These are phyloP conservation scores for Rhodotorula toruloides DNA, from an alignment of 768 basidiomycete species.

Conservation along the genomic window DNA sequence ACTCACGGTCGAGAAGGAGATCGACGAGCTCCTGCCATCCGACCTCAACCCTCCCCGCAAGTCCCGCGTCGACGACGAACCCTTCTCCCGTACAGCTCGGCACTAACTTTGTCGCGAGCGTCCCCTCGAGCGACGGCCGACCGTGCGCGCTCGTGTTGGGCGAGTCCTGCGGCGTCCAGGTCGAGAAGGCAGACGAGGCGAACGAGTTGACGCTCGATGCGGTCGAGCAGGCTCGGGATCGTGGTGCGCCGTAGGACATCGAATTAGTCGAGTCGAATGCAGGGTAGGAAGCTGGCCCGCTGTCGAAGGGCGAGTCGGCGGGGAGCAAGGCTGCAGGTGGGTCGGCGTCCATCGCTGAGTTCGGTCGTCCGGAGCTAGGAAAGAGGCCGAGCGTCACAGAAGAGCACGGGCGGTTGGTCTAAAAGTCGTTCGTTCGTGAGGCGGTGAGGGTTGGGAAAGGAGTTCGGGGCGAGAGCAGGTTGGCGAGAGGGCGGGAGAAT, in stretches of 20 bases:
- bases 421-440: too few species aligned
- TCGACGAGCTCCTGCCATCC: neutral
- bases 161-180: neutral
- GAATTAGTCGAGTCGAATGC: neutral
- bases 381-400: too few species aligned
- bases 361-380: too few species aligned
- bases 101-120: neutral
- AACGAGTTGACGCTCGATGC: constrained; percentile 22
- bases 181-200: constrained; percentile 4
- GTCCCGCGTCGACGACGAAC: neutral
- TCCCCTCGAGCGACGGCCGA: neutral
- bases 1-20: neutral
- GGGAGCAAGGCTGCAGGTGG: too few species aligned
- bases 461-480: too few species aligned
- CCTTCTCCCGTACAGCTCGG: neutral
- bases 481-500: too few species aligned
- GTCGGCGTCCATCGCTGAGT: too few species aligned
- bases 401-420: too few species aligned
- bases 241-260: neutral
- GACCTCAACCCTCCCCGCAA: neutral
- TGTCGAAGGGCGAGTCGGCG: too few species aligned
- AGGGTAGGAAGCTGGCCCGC: too few species aligned
- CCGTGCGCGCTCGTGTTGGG: neutral
- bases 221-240: constrained; percentile 6
- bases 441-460: too few species aligned